phyloP scores from a whole-genome alignment of 129 eudicot species.

The Tagetes patula region DNA sequence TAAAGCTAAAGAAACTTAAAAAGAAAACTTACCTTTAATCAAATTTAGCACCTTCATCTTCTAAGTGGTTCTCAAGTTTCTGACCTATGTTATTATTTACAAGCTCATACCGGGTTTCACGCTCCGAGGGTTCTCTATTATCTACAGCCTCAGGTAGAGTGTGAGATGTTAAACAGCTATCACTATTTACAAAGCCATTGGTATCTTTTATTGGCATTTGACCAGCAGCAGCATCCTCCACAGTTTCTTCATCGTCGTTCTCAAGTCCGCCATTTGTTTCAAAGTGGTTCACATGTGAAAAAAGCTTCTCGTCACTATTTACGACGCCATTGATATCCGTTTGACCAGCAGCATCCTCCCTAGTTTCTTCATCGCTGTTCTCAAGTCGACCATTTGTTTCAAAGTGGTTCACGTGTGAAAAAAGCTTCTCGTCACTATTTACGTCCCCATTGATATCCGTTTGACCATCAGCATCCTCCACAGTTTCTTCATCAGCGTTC shows the following conservation, averaged over 20 bases:
- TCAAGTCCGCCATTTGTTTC: conserved; percentile 28
- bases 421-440: neutral
- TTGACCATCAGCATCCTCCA: too few species aligned
- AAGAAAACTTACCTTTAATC: conserved; percentile 46
- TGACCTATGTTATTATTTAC: conserved; percentile 63
- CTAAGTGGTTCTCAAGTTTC: conserved; percentile 48
- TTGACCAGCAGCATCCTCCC: conserved; percentile 43
- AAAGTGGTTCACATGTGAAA: conserved; percentile 17
- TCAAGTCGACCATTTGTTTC: conserved; percentile 27
- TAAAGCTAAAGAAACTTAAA: neutral
- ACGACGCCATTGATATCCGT: conserved; percentile 29
- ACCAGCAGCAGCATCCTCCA: conserved; percentile 47
- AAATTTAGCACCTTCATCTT: conserved; percentile 48
- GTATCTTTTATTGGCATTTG: conserved; percentile 32
- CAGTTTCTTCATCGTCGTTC: conserved; percentile 45
- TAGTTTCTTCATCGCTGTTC: conserved; percentile 44
- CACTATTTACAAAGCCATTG: conserved; percentile 63
- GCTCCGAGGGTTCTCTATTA: conserved; percentile 54
- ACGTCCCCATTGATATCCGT: too few species aligned
- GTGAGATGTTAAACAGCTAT: conserved; percentile 39
- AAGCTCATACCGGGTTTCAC: conserved; percentile 44
- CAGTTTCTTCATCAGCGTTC: too few species aligned
- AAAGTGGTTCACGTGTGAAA: conserved; percentile 17
- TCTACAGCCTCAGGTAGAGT: conserved; percentile 57
- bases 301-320: neutral